Evolutionary conservation across 108 stramenopile genomes (phyloP), one percentile per base, ranked within the genome.

Genomic region (Nitzschia sp.): DNA sequence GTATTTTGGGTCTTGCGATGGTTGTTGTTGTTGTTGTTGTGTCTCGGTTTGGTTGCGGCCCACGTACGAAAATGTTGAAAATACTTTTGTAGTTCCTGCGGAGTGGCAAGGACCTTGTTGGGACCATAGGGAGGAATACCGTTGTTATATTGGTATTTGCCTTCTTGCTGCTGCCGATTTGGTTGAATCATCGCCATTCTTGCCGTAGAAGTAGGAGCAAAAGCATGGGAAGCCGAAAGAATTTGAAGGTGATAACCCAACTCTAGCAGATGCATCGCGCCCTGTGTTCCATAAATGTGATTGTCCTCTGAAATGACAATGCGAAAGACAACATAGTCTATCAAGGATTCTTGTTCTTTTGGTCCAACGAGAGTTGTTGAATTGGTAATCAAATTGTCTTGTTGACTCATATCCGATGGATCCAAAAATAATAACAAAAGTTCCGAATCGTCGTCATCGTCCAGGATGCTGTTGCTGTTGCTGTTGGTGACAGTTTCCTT

Each of bases 241-340:
- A 66, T 30, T 33, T 66, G 65, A 33, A 66, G 65, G 33, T 66
- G 47, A 50, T 66, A 66, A 1, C 65, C 65, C 5, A n/a, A 41
- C 2, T 54, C 21, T 3, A 53, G 26, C 31, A 64, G 45, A 1
- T 45, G 2, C 4, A 30, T 26, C 38, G 38, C 38, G 11, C 11
- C 38, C 6, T 41, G 38, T 13, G 6, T 41, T 41, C 38, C 38
- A 41, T 41, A 13, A 41, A 11, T 11, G 11, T 41, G 11, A 13
- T 41, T 41, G n/a, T n/a, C n/a, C 38, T 41, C 38, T 11, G 38
- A 41, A 41, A 41, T 13, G 13, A 41, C 38, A 41, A 41, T 41
- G 6, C 38, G 38, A 41, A 41, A 41, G 6, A 41, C 38, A 11
- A 41, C 11, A 13, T 41, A 41, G 38, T 41, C 38, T 6, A 41